Evolutionary conservation across 371 early-diverging fungal species (phyloP).

Genomic region (Choanephora cucurbitarum): DNA sequence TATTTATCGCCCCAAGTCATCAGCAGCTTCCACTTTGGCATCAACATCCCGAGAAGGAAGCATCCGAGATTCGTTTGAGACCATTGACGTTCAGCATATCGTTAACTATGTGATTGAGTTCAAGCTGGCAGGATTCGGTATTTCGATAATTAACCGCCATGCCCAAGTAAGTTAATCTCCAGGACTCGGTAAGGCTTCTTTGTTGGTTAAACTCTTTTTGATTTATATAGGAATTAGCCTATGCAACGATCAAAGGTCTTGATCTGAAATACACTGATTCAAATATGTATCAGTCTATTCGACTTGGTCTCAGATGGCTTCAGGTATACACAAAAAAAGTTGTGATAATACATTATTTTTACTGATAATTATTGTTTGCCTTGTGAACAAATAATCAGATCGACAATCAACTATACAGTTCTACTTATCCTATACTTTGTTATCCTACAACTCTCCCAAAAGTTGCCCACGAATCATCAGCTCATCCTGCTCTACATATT

Average conservation of each 20-base stretch:
- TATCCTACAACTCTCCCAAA: conserved; percentile 79
- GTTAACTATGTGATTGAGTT: conserved; percentile 36
- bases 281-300: conserved; percentile 62
- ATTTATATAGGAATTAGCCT: conserved; percentile 69
- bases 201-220: background rate
- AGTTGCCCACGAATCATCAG: conserved; percentile 44
- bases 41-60: conserved; percentile 40
- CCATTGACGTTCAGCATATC: conserved; percentile 45
- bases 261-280: conserved; percentile 71
- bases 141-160: conserved; percentile 71
- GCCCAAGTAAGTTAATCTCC: conserved; percentile 36
- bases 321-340: conserved; percentile 33
- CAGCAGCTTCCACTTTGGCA: conserved; percentile 33
- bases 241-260: conserved; percentile 69
- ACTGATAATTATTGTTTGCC: too few relatives aligned
- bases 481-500: conserved; percentile 59
- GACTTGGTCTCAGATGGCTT: conserved; percentile 75
- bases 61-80: conserved; percentile 57
- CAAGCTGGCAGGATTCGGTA: conserved; percentile 65
- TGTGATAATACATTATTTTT: too few relatives aligned
- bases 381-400: conserved; percentile 50
- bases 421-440: conserved; percentile 77
- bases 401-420: conserved; percentile 83
- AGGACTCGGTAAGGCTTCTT: too few relatives aligned
- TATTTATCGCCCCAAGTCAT: conserved; percentile 56